Percentiles rank a stretch among this genome's conserved stretches.
phyloP scores from a whole-genome alignment of 1,284 basidiomycete species.

The Microbotryomycetes sp. region DNA sequence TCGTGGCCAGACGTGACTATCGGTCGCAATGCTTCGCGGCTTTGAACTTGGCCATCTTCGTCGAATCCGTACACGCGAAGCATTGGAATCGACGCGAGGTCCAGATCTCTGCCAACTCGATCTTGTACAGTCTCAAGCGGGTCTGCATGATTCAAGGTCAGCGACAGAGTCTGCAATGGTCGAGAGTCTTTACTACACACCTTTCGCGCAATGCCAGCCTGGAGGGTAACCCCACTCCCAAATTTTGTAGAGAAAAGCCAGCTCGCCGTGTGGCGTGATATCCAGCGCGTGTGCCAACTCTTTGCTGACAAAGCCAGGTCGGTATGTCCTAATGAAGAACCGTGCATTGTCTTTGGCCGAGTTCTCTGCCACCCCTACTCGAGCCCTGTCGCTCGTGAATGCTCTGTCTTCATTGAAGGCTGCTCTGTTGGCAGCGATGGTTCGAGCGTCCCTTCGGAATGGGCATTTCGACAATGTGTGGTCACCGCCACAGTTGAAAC shows the following conservation, averaged over 20 bases:
- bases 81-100: neutral
- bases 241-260: slow-evolving; percentile 15
- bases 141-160: neutral
- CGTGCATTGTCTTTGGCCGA: neutral
- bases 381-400: neutral
- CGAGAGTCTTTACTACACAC: neutral
- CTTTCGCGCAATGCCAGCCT: slow-evolving; percentile 15
- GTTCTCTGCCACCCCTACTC: neutral
- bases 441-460: slow-evolving; percentile 4
- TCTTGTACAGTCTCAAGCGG: neutral
- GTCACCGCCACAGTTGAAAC: slow-evolving; percentile 22
- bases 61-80: neutral
- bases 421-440: slow-evolving; percentile 9
- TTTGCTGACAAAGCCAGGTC: slow-evolving; percentile 10
- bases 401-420: neutral
- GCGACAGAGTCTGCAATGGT: neutral
- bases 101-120: neutral
- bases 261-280: slow-evolving; percentile 3
- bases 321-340: slow-evolving; percentile 3
- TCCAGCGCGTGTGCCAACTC: slow-evolving; percentile 12
- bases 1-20: too few species aligned
- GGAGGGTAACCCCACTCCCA: slow-evolving; percentile 16
- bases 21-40: too few species aligned
- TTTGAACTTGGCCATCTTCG: neutral
- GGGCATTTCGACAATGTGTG: slow-evolving; percentile 17